Evolutionary conservation across 2,329 filamentous ascomycete species (phyloP), one percentile per base, ranked within the genome.

Genomic region (Cadophora sp.): DNA sequence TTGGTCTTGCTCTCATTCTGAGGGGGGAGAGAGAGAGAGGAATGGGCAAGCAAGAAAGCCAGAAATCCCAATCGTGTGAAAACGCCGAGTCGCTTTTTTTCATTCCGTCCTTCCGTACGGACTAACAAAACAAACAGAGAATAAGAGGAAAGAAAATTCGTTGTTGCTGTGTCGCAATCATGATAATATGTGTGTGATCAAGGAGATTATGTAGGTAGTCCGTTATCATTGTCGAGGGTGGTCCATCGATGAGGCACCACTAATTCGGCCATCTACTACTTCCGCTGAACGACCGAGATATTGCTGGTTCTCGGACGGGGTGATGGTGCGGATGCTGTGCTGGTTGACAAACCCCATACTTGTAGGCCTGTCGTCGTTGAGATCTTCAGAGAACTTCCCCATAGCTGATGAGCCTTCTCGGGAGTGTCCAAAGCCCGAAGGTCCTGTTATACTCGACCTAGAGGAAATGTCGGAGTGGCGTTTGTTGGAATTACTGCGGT

Each of bases 341-440:
- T 88, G 85, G 66, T 84, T 80, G 24, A 90, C 88, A 64, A 81
- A 81, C 22, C 87, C 87, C 63, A 84, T 83, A 64, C 81, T 87
- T 1, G 84, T 83, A 8, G 85, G 83, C 41, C 83, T 80, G 58
- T 87, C 84, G 24, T 83, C 81, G 20, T 73, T 68, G 22, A 73
- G 73, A 51, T 78, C 78, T 45, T 75, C 77, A 60, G 83, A 68
- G 16, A 75, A 66, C 20, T 69, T 69, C 1, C 73, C 73, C 30
- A 73, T 41, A 2, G 66, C 69, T 9, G 70, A 70, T 30, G 73
- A 74, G 24, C 60, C 59, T 14, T 62, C 67, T 45, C 71, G 36
- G 3, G 80, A 48, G 79, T 83, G 80, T 24, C 77, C 81, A 62
- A 82, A 79, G 20, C 83, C 83, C 24, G 83, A 83, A 0, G 80